These are phyloP conservation scores for Rhodotorula sp. DNA, from an alignment of 1,284 basidiomycete genomes.

Conservation along the genomic window DNA sequence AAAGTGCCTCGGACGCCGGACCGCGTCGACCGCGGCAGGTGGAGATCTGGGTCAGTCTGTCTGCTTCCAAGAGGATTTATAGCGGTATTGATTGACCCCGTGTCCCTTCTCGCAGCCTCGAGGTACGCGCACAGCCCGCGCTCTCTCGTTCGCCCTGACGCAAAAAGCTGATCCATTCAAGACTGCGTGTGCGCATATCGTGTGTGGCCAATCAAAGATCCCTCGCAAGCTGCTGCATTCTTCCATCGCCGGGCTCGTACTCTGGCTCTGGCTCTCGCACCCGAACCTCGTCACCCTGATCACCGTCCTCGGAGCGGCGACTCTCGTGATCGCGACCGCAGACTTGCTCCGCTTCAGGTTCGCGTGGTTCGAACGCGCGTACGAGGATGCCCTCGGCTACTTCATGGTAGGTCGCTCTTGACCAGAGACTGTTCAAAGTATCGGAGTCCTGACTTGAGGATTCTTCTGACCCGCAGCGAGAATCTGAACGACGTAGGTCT, in stretches of 20 bases:
- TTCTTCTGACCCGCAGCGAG: constrained; percentile 45
- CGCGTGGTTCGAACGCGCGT: constrained; percentile 67
- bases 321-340: constrained; percentile 69
- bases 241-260: constrained; percentile 82
- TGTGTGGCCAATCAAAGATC: constrained; percentile 56
- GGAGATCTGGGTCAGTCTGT: constrained; percentile 27
- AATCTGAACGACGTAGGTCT: constrained; percentile 49
- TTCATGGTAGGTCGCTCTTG: constrained; percentile 63
- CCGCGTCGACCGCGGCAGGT: constrained; percentile 34
- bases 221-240: constrained; percentile 88
- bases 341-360: constrained; percentile 77
- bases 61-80: neutral
- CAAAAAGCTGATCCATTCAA: neutral
- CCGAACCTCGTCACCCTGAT: constrained; percentile 59
- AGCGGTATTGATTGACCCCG: too few relatives aligned
- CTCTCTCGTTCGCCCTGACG: neutral
- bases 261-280: constrained; percentile 64
- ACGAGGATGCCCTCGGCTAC: constrained; percentile 76
- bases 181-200: neutral
- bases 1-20: neutral
- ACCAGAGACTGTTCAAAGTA: too few relatives aligned
- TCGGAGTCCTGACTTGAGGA: too few relatives aligned
- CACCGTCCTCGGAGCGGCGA: constrained; percentile 62
- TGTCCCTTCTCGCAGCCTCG: constrained; percentile 16
- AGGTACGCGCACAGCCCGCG: constrained; percentile 5